Evolutionary conservation across 1,139 yeast genomes (phyloP).

Genomic region (Protomyces gravidus): DNA sequence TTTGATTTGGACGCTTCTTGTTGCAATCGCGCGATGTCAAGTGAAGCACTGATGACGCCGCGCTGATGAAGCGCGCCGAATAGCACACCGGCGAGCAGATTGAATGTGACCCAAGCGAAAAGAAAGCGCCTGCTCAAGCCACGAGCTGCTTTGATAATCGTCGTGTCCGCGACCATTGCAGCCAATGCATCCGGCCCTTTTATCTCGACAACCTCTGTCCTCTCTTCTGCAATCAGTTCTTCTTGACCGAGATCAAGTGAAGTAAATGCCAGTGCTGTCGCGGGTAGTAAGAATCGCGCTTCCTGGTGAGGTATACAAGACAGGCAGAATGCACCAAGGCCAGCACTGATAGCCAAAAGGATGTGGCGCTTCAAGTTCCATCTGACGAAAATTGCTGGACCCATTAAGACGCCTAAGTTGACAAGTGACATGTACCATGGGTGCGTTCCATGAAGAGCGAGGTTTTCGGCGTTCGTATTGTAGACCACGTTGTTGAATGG

Average conservation of each 20-base stretch:
- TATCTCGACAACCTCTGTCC: conserved; percentile 8
- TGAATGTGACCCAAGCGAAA: conserved; percentile 62
- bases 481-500: conserved; percentile 74
- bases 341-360: conserved; percentile 38
- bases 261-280: conserved; percentile 65
- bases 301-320: conserved; percentile 89
- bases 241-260: conserved; percentile 43
- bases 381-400: conserved; percentile 63
- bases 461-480: conserved; percentile 56
- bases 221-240: neutral
- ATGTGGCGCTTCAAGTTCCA: too few species aligned
- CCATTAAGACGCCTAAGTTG: conserved; percentile 74
- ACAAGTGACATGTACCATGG: conserved; percentile 68
- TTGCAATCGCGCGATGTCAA: conserved; percentile 38
- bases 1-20: conserved; percentile 81
- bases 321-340: conserved; percentile 58
- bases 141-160: neutral
- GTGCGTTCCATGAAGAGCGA: conserved; percentile 78
- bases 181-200: neutral
- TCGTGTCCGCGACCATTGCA: neutral
- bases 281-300: conserved; percentile 72
- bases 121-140: conserved; percentile 12
- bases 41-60: conserved; percentile 70
- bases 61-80: conserved; percentile 88
- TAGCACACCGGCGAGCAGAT: conserved; percentile 53